phyloP scores from a whole-genome alignment of 371 early-diverging fungal species.

The Homolaphlyctis polyrhiza region DNA sequence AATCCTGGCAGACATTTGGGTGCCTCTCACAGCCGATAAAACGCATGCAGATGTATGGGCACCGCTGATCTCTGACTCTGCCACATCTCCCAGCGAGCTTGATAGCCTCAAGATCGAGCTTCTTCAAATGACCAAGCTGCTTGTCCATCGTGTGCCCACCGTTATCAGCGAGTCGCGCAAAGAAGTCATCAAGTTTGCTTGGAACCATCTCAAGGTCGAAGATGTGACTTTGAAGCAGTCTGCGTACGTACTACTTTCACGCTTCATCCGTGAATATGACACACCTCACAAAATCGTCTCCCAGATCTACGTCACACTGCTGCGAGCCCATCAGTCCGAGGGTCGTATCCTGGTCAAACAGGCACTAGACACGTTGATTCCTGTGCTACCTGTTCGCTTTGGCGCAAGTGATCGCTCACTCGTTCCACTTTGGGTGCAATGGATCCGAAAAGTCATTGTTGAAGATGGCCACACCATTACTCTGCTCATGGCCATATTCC shows the following conservation, averaged over 20 bases:
- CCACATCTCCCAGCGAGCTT: conserved; percentile 49
- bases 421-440: conserved; percentile 84
- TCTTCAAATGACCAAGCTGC: conserved; percentile 84
- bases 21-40: conserved; percentile 51
- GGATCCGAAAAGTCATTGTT: conserved; percentile 73
- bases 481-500: conserved; percentile 85
- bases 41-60: conserved; percentile 70
- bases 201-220: conserved; percentile 83
- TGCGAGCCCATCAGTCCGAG: conserved; percentile 84
- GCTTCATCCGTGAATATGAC: conserved; percentile 87
- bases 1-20: conserved; percentile 69
- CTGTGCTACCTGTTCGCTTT: conserved; percentile 79
- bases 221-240: conserved; percentile 93
- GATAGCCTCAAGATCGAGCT: conserved; percentile 80
- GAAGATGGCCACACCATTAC: conserved; percentile 87
- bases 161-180: conserved; percentile 77
- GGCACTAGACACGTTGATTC: conserved; percentile 88
- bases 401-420: conserved; percentile 29
- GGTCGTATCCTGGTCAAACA: conserved; percentile 70
- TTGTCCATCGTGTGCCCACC: conserved; percentile 76
- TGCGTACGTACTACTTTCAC: conserved; percentile 85
- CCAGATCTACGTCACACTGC: conserved; percentile 83
- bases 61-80: conserved; percentile 46
- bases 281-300: conserved; percentile 88
- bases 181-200: conserved; percentile 92